Evolutionary conservation across 805 yeast genomes (phyloP), one percentile per base, ranked within the genome.

Genomic region (Zygoascus bituminiphila): DNA sequence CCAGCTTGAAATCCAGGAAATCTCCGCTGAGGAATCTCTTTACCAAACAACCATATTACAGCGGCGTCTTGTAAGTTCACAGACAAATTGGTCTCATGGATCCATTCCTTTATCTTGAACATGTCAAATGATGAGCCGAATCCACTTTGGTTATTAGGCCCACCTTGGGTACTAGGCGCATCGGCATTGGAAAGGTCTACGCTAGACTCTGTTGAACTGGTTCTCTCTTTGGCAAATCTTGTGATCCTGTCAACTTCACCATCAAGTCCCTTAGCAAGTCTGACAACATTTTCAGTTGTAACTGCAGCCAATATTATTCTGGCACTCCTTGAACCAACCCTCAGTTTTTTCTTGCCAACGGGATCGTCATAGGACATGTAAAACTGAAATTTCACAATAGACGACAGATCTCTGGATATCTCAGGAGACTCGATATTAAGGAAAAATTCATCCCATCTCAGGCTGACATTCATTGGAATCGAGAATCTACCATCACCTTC

Each of bases 1-100:
- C 97, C 97, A 25, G 79, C 52, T 35, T 84, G 80, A n/a, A 87
- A 59, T 9, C 96, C 96, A 0, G 88, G 88, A 20, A 71, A 41
- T 12, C 22, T n/a, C 15, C 14, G 25, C 4, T 14, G 10, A 7
- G 44, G 35, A 2, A 41, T 22, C 21, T 41, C 44, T 4, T 25
- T 21, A n/a, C 44, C 44, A 15, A 41, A 15, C 19, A 41, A 12
- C 44, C 44, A 41, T 8, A 20, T 21, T 14, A 41, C 7, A 24
- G 15, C 22, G 5, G 44, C 21, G 36, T 41, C 26, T 25, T 15
- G 22, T 4, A 41, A 19, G 2, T 6, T 24, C 20, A 41, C 7
- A 8, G 31, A 24, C 22, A 25, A 24, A 24, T 12, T 41, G 21
- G 20, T 22, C 5, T 15, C 5, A 19, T 12, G 35, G n/a, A n/a